Base-by-base conservation (phyloP, 768 basidiomycete species). In the Tylopilus rubrobrunneus region DNA sequence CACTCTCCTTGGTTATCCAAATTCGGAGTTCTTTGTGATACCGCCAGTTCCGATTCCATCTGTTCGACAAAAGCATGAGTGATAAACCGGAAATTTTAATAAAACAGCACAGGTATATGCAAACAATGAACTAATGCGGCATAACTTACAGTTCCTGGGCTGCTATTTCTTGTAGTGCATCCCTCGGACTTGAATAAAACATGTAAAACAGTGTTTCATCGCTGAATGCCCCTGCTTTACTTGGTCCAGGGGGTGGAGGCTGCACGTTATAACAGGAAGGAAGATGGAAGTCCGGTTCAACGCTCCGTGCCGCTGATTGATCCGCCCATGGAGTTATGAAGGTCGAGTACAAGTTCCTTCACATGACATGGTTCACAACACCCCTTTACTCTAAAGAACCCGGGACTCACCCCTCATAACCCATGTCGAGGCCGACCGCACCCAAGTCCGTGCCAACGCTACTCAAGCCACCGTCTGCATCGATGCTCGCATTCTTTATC, bases 241-340 rank as follows among this genome's bases (percentile, higher is more conserved):
- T 77, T 49, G 89, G 86, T 5, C 89, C 89, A 36, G 90, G 88
- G 44, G 92, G 85, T 36, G 87, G 85, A 33, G 95, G 86, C 62
- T 90, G 87, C 45, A 97, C 94, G 70, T 87, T 93, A 63, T 98
- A 98, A 73, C 94, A 97, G 28, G 83, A 76, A 39, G 95, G 95
- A 45, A 95, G 81, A 62, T 90, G 86, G 69, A 86, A 97, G 67
- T 94, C 89, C 12, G 96, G 94, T 71, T 98, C 94, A 56, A 96
- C 86, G 53, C 83, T 81, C 65, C 85, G 85, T 59, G 87, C 87
- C 42, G 87, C 86, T 59, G 87, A 87, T 58, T 92, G 86, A 70
- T 96, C 94, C 57, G 91, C 84, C 94, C 94, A 98, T 27, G 95
- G 95, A 53, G 96, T 95, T 65, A 96, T 91, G 74, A 98, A 95